These are phyloP conservation scores for Leccinum sublutescens DNA, from an alignment of 768 basidiomycete genomes.

Conservation along the genomic window DNA sequence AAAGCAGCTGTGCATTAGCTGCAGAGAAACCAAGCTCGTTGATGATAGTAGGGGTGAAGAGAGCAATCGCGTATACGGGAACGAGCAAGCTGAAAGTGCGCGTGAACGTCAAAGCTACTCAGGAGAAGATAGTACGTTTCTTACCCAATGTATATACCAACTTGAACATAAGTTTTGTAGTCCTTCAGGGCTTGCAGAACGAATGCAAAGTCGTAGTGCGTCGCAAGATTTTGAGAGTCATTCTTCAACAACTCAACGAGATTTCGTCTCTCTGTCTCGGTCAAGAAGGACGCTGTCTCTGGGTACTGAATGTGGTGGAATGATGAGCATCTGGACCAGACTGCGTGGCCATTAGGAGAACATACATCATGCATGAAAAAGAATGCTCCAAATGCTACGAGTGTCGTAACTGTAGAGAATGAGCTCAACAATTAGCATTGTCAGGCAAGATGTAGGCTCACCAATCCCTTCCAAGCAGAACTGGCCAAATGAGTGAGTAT, in stretches of 20 bases:
- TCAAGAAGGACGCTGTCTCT: conserved; percentile 54
- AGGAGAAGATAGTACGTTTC: conserved; percentile 1
- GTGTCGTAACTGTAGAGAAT: conserved; percentile 18
- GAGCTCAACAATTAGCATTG: background rate
- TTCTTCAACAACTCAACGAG: conserved; percentile 37
- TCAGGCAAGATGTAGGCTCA: conserved; percentile 5
- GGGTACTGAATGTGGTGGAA: conserved; percentile 40
- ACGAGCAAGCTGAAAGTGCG: conserved; percentile 37
- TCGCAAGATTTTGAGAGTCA: conserved; percentile 43
- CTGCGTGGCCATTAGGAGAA: background rate
- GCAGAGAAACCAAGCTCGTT: conserved; percentile 50
- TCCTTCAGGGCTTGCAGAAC: conserved; percentile 48
- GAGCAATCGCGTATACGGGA: conserved; percentile 47
- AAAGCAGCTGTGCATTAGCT: conserved; percentile 48
- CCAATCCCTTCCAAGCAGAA: conserved; percentile 32
- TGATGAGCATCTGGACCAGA: background rate
- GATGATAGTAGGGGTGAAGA: conserved; percentile 53
- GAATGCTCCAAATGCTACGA: conserved; percentile 30
- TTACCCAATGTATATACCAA: conserved; percentile 42
- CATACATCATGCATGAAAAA: conserved; percentile 56
- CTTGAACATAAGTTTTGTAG: conserved; percentile 38
- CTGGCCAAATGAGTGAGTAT: conserved; percentile 18
- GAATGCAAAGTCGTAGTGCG: conserved; percentile 43
- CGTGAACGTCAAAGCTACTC: background rate
- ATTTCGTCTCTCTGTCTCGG: conserved; percentile 38